Conservation (phyloP, 192 early-diverging fungal genomes). For the Podila verticillata region DNA sequence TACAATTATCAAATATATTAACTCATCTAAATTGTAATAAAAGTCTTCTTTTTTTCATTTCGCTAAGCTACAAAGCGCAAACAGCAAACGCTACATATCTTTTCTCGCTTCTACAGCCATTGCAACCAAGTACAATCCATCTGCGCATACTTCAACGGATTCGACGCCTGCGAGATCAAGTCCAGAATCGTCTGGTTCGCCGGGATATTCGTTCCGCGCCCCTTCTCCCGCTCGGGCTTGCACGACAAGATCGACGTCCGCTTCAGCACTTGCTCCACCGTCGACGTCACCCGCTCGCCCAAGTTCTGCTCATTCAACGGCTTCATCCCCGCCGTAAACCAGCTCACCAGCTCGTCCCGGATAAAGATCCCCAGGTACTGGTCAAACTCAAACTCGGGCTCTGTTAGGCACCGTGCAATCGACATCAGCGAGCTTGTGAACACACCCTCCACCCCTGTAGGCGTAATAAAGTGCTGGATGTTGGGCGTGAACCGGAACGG, state of each 20-base stretch:
- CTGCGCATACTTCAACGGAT: constrained; percentile 91
- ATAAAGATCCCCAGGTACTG: constrained; percentile 96
- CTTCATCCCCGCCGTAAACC: constrained; percentile 71
- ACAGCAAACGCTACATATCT: too few relatives aligned
- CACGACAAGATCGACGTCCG: constrained; percentile 76
- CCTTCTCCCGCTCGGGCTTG: constrained; percentile 77
- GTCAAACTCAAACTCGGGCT: constrained; percentile 89
- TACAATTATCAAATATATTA: too few relatives aligned
- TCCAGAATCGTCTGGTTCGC: constrained; percentile 91
- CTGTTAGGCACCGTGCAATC: constrained; percentile 82
- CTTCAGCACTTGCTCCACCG: constrained; percentile 77
- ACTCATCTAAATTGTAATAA: too few relatives aligned
- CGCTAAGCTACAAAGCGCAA: too few relatives aligned
- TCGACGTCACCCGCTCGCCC: constrained; percentile 73
- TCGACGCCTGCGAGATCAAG: constrained; percentile 88
- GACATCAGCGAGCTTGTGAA: constrained; percentile 88
- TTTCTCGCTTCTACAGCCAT: constrained; percentile 67
- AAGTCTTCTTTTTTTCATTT: too few relatives aligned
- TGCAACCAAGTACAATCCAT: constrained; percentile 97
- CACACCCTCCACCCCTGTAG: constrained; percentile 92
- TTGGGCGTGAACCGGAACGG: constrained; percentile 99
- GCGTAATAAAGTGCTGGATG: constrained; percentile 94
- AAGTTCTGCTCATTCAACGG: constrained; percentile 69
- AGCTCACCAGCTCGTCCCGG: constrained; percentile 91
- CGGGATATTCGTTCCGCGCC: constrained; percentile 57